phyloP scores from a whole-genome alignment of 495 filamentous ascomycete species.

The Xylaria curta region DNA sequence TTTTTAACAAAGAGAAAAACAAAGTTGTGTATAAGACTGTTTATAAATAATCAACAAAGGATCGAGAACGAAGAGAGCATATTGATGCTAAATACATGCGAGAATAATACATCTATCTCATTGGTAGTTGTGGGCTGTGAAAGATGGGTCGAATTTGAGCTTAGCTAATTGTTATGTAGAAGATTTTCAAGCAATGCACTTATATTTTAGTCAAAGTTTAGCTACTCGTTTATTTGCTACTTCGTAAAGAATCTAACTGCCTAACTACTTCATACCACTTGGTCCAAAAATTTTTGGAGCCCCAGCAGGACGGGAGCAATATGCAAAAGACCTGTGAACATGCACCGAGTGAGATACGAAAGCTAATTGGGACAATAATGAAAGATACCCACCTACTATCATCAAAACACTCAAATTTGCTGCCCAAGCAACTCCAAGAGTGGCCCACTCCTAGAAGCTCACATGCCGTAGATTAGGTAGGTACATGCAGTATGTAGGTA shows the following conservation, averaged over 20 bases:
- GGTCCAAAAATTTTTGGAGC: neutral
- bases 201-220: no score
- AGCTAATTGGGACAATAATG: neutral
- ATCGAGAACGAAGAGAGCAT: neutral
- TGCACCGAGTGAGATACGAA: neutral
- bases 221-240: no score
- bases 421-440: constrained; percentile 11
- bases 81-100: no score
- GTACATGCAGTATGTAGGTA: neutral
- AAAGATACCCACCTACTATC: neutral
- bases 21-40: neutral
- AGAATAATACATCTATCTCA: neutral
- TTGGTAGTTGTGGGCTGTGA: neutral
- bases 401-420: constrained; percentile 8
- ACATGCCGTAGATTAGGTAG: neutral
- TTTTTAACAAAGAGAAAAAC: neutral
- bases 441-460: constrained; percentile 1
- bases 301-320: neutral
- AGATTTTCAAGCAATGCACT: no score
- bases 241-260: no score
- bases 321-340: neutral
- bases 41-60: neutral
- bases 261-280: no score
- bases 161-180: no score
- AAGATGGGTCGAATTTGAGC: neutral